These are phyloP conservation scores for Knoxdaviesia capensis DNA, from an alignment of 2,329 filamentous ascomycete genomes.

Conservation along the genomic window DNA sequence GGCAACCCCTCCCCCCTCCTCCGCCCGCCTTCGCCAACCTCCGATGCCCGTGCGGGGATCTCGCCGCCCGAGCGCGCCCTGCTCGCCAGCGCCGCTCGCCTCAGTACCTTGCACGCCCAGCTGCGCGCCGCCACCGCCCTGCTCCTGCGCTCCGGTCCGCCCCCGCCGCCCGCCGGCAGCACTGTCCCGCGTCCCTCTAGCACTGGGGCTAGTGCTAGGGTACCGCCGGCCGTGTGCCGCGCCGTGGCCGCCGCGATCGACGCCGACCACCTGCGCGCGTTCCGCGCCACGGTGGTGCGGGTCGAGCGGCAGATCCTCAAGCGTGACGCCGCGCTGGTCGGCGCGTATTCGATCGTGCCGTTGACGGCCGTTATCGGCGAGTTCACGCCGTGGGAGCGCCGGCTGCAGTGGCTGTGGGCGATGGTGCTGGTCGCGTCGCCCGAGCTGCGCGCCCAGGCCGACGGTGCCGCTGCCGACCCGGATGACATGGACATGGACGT, in stretches of 20 bases:
- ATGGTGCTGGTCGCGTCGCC: constrained; percentile 19
- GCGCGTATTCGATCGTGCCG: constrained; percentile 84
- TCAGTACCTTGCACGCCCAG: constrained; percentile 60
- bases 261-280: constrained; percentile 54
- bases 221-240: constrained; percentile 60
- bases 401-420: constrained; percentile 72
- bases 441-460: constrained; percentile 12
- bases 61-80: constrained; percentile 71
- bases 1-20: constrained; percentile 84
- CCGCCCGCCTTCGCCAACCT: constrained; percentile 15
- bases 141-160: constrained; percentile 3
- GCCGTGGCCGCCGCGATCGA: constrained; percentile 66
- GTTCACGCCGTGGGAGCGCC: constrained; percentile 71
- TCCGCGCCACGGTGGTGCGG: constrained; percentile 66
- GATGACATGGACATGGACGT: constrained; percentile 2
- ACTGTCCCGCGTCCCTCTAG: too few relatives aligned
- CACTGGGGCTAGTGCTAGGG: too few relatives aligned
- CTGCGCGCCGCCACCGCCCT: constrained; percentile 50
- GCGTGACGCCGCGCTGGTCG: constrained; percentile 61
- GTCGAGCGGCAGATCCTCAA: constrained; percentile 64
- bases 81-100: constrained; percentile 52
- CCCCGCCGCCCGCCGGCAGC: neutral
- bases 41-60: constrained; percentile 24
- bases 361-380: constrained; percentile 66
- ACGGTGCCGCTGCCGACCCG: constrained; percentile 12